phyloP scores from a whole-genome alignment of 2,329 filamentous ascomycete species.

The Phialemonium atrogriseum region DNA sequence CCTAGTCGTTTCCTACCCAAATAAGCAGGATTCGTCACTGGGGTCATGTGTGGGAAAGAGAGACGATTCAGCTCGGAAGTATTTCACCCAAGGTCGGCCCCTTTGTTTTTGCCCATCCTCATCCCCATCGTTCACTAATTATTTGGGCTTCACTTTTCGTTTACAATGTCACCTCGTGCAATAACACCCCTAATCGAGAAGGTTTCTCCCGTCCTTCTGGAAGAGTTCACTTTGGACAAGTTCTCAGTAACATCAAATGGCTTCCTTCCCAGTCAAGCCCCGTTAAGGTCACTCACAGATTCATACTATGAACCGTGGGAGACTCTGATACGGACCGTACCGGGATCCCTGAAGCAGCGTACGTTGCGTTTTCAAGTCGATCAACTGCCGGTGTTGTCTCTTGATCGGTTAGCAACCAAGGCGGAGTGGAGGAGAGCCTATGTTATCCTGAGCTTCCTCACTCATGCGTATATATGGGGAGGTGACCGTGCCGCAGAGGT shows the following conservation, averaged over 20 bases:
- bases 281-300: conserved; percentile 56
- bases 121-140: too few relatives aligned
- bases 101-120: too few relatives aligned
- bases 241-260: too few relatives aligned
- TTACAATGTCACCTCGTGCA: conserved; percentile 12
- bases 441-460: conserved; percentile 66
- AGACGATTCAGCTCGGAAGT: too few relatives aligned
- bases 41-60: too few relatives aligned
- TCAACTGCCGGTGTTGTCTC: conserved; percentile 60
- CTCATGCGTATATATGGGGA: conserved; percentile 87
- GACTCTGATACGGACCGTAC: conserved; percentile 56
- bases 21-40: too few relatives aligned
- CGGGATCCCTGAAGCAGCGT: conserved; percentile 55
- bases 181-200: too few relatives aligned
- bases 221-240: conserved; percentile 12
- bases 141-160: too few relatives aligned
- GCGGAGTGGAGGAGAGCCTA: conserved; percentile 78
- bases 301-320: conserved; percentile 79
- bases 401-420: conserved; percentile 52
- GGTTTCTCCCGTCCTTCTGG: conserved; percentile 3
- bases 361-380: conserved; percentile 57
- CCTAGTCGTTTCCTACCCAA: too few relatives aligned
- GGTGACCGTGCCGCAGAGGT: conserved; percentile 68
- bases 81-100: too few relatives aligned
- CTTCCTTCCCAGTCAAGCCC: conserved; percentile 67